A percentile compares a stretch with the other conserved stretches of the same genome.
Evolutionary conservation across 75 land plant species (phyloP).

Genomic region (Ceratopteris richardii): DNA sequence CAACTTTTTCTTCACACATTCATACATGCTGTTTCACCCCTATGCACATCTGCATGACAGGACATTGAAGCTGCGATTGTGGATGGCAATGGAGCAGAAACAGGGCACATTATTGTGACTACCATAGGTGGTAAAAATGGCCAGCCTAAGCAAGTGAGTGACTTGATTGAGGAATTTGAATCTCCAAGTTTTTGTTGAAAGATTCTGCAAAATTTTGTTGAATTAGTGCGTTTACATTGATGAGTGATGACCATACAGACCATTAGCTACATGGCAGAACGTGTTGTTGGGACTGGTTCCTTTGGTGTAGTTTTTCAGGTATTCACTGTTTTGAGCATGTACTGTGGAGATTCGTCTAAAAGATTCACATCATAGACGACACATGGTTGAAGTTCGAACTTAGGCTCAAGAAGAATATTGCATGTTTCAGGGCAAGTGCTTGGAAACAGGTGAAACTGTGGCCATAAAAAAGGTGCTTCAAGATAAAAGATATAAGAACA

Average conservation of each 20-base stretch:
- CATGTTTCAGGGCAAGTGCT: conserved; percentile 65
- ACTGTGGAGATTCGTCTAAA: neutral
- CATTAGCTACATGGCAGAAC: conserved; percentile 81
- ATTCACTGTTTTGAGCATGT: neutral
- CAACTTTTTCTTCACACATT: neutral
- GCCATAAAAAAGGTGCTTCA: conserved; percentile 96
- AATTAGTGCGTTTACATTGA: neutral
- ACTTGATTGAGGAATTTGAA: neutral
- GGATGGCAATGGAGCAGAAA: conserved; percentile 76
- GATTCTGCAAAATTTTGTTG: neutral
- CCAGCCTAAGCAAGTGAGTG: conserved; percentile 73
- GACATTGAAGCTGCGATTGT: conserved; percentile 58
- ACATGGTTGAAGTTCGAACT: too few relatives aligned
- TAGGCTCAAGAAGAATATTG: too few relatives aligned
- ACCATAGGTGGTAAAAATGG: conserved; percentile 77
- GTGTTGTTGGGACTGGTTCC: conserved; percentile 88
- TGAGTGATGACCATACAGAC: too few relatives aligned
- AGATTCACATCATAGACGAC: neutral
- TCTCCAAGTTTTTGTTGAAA: neutral
- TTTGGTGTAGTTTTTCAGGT: conserved; percentile 95
- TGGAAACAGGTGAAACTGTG: conserved; percentile 94
- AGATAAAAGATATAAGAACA: conserved; percentile 86
- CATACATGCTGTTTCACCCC: neutral
- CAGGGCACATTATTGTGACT: conserved; percentile 79
- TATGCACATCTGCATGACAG: conserved; percentile 27